Evolutionary conservation across 495 filamentous ascomycete species (phyloP).

Genomic region (Aspergillus hancockii): DNA sequence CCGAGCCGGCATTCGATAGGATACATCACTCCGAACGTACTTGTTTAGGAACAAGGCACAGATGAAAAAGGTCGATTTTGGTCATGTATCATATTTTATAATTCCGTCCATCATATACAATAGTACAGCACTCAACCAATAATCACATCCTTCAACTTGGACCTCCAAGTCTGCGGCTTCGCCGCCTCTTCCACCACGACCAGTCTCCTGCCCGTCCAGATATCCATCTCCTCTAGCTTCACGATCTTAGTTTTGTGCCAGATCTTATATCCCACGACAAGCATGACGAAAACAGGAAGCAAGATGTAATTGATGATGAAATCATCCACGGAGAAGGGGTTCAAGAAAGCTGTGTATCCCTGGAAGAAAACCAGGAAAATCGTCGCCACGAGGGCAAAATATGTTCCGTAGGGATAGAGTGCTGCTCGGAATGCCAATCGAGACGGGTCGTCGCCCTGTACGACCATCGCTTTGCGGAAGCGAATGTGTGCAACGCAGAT

Average conservation of each 20-base stretch:
- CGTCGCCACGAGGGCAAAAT: conserved; percentile 59
- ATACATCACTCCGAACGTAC: too few relatives aligned
- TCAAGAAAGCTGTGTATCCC: conserved; percentile 56
- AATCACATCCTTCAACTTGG: conserved; percentile 23
- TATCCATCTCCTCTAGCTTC: conserved; percentile 56
- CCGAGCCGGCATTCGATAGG: too few relatives aligned
- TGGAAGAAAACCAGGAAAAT: conserved; percentile 67
- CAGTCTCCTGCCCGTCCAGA: conserved; percentile 57
- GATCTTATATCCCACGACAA: conserved; percentile 60
- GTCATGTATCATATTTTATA: not conserved
- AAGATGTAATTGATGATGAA: conserved; percentile 72
- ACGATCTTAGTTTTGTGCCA: conserved; percentile 57
- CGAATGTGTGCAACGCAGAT: conserved; percentile 69
- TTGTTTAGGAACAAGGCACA: too few relatives aligned
- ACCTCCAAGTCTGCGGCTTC: conserved; percentile 18
- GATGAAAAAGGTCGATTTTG: too few relatives aligned
- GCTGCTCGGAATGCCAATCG: conserved; percentile 60
- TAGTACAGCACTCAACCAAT: conserved; percentile 20
- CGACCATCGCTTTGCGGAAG: conserved; percentile 58
- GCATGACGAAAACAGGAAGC: conserved; percentile 62
- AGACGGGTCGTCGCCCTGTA: conserved; percentile 53
- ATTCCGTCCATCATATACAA: not conserved
- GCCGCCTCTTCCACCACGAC: conserved; percentile 16
- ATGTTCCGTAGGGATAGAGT: conserved; percentile 64
- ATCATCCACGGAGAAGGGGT: conserved; percentile 56